Evolutionary conservation across 768 basidiomycete species (phyloP), one percentile per base, ranked within the genome.

Genomic region (Amanita rimosa): DNA sequence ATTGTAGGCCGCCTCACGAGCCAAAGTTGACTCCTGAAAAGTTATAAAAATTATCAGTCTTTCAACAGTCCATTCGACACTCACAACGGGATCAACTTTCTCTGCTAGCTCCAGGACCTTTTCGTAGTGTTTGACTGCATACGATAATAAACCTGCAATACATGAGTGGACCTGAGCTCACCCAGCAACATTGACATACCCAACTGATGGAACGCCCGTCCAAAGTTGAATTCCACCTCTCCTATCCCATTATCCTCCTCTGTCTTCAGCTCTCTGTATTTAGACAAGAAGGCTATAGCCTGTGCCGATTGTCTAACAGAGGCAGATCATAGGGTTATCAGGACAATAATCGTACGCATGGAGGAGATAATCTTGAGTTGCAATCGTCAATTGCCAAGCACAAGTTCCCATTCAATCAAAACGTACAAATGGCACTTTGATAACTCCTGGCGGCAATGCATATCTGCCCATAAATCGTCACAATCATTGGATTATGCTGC

Each of bases 211-310:
- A 96, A 98, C 1, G 81, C 78, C 40, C 95, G 73, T 0, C 85
- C 95, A 59, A 94, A 88, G 62, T 99, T 99, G 62, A 78, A 97
- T 50, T 99, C 90, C 3, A 95, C 83, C 62, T 98, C 94, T 24
- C 79, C 75, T 19, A 74, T 55, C 2, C 67, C 70, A 2, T 68
- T 62, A 2, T 63, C 61, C 42, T 68, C 67, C 1, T 55, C 64
- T 37, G 67, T 69, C 11, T 83, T 73, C 2, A 85, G 58, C n/a
- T 71, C 69, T 14, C 91, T 78, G 62, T 98, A 99, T 42, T 79
- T 76, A 0, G 82, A 74, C 21, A 97, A 63, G 62, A 93, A 96
- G 0, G 87, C 89, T 72, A 94, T 75, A 0, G 76, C 88, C 86
- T 92, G 55, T 3, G 83, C 74, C 13, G 85, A 82, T 62, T 97